Base-by-base conservation (phyloP, 768 basidiomycete genomes). In the Pleurotus cornucopiae region DNA sequence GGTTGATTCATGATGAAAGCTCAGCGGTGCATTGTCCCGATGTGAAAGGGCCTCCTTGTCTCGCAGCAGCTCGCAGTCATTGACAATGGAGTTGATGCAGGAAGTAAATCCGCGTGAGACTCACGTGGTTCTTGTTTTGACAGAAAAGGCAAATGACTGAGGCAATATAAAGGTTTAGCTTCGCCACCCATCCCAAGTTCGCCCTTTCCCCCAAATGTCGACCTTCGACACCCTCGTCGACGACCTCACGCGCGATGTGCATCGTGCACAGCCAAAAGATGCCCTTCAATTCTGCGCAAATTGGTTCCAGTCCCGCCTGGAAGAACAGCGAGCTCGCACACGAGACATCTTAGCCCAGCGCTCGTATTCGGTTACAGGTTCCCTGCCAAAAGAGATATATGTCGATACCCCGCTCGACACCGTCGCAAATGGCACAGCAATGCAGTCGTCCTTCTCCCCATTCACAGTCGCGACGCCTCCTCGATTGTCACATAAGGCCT, bases 231-330 rank as follows among this genome's bases (percentile, higher is more conserved):
- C 76, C 41, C 88, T 98, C 60, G 77, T 97, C 60, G 79, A 76
- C 55, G 94, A 98, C 67, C 79, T 98, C 54, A 87, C 90, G 61
- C 85, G 91, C 67, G 95, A 96, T 69, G 83, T 83, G 43, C 79
- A 89, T 43, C 87, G 90, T 61, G 91, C 84, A 3, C 91, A 94
- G 68, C 94, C 96, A 18, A 85, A 83, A 63, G 96, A 98, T 66
- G 84, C 88, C 3, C 85, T 97, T 46, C 96, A 98, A 71, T 94
- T 89, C 71, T 91, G 89, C 64, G 86, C 95, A 46, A 93, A 86
- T 64, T 98, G 94, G 94, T 98, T 98, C 72, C 90, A 94, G 68
- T 79, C 81, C 59, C 83, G 91, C 55, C 77, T 95, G 49, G 89
- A 93, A 61, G 89, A 93, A 66, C 93, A 95, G 66, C 80, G 93